Base-by-base conservation (phyloP, 495 filamentous ascomycete genomes). In the Trichoderma parareesei region DNA sequence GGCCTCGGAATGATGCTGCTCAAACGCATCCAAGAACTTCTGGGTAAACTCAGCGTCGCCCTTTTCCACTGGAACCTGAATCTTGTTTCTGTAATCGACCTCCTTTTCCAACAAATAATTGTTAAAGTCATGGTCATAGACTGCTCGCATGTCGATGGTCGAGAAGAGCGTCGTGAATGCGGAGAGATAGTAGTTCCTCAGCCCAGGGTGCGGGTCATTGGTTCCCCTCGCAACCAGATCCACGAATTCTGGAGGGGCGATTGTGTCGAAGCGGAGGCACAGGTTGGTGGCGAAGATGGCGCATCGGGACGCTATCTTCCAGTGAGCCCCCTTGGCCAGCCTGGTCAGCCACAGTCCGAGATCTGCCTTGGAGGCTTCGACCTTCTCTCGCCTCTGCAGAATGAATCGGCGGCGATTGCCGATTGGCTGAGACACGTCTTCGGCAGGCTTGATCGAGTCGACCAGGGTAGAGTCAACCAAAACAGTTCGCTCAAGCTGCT, bases 221-320 rank as follows among this genome's bases (percentile, higher is more conserved):
- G 92, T 87, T 9, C 95, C 94, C 43, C 80, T 79, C 38, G 88
- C 88, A 62, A 96, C 84, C n/a, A 98, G 79, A 65, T 97, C 88
- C 55, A 97, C 82, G 68, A 98, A 84, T 60, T 88, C 84, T 38
- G 88, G 81, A 55, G 88, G 89, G 11, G 90, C 90, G 65, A 99
- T 86, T 20, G 85, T 88, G 66, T 97, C 90, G 68, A 97, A 97
- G 49, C 95, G 87, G 53, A 97, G 82, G 62, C 90, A 92, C 68
- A 96, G 83, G 65, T 92, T 93, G 65, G 93, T 84, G 16, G 96
- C 88, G 68, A 98, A 93, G 33, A 92, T 89, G 14, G 89, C 90
- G 49, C 91, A 93, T 38, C 94, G 82, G 65, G 86, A 91, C 10
- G 92, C 93, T 67, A 96, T 90, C 81, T 96, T 98, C 94, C 94